These are phyloP conservation scores for Salpingoeca rosetta DNA, from an alignment of 78 protist genomes.

Conservation along the genomic window DNA sequence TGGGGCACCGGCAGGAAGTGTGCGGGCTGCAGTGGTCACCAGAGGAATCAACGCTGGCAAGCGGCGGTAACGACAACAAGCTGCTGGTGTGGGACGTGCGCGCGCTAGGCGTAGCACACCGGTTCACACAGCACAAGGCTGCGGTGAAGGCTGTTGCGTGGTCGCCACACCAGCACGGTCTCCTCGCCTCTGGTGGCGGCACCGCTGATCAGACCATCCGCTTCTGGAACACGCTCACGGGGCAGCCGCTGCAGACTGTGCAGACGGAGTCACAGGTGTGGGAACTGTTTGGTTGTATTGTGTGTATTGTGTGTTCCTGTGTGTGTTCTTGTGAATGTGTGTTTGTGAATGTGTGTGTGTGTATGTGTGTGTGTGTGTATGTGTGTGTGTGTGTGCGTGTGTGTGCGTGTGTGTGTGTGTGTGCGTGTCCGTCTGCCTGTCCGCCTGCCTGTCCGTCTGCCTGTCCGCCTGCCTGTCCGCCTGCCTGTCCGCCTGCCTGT, in stretches of 20 bases:
- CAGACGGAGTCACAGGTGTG: constrained; percentile 76
- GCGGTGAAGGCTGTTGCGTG: constrained; percentile 99
- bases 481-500: too few relatives aligned
- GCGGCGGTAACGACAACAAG: constrained; percentile 98
- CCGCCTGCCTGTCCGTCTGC: not conserved
- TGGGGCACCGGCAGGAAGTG: constrained; percentile 87
- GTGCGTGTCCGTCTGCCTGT: too few relatives aligned
- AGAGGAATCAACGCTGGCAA: constrained; percentile 84
- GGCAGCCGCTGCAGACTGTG: constrained; percentile 40
- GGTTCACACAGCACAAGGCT: constrained; percentile 66
- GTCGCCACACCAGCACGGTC: constrained; percentile 80
- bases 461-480: too few relatives aligned
- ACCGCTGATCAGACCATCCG: constrained; percentile 91
- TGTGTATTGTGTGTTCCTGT: too few relatives aligned
- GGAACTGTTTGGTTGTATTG: constrained; percentile 28
- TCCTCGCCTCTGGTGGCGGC: constrained; percentile 98
- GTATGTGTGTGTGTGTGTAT: too few relatives aligned
- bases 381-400: too few relatives aligned
- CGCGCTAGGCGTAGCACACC: not conserved
- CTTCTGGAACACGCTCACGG: constrained; percentile 85
- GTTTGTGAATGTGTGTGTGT: too few relatives aligned
- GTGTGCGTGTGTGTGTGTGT: too few relatives aligned
- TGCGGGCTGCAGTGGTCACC: constrained; percentile 95
- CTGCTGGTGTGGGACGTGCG: constrained; percentile 43
- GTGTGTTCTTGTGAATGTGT: constrained; percentile 46